A percentile compares a stretch with the other conserved stretches of the same genome.
phyloP scores from a whole-genome alignment of 192 early-diverging fungal genomes.

The Mortierella claussenii region DNA sequence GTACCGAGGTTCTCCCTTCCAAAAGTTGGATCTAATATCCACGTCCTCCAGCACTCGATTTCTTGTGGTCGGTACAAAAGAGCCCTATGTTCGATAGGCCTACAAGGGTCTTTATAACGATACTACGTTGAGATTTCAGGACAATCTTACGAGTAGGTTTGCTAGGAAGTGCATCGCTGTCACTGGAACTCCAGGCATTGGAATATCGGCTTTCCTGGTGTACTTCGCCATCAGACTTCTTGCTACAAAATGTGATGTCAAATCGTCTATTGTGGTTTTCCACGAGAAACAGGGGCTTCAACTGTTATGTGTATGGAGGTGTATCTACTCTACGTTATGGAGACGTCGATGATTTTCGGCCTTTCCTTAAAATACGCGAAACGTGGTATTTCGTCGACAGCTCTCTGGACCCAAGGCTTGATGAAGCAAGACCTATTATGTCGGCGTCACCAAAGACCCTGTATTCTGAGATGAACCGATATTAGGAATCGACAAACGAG shows the following conservation, averaged over 20 bases:
- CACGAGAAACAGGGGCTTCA: slow-evolving; percentile 6
- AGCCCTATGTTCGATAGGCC: slow-evolving; percentile 27
- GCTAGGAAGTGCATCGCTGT: slow-evolving; percentile 10
- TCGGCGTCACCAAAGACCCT: slow-evolving; percentile 23
- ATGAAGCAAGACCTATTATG: slow-evolving; percentile 12
- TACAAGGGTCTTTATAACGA: slow-evolving; percentile 30
- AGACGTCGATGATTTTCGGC: slow-evolving; percentile 5
- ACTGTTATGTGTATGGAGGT: slow-evolving; percentile 34
- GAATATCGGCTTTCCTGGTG: slow-evolving; percentile 49
- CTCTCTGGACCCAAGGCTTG: slow-evolving; percentile 5
- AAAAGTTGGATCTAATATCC: neutral
- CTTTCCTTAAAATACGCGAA: slow-evolving; percentile 12
- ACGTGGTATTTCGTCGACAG: slow-evolving; percentile 33
- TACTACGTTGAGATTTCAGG: slow-evolving; percentile 1
- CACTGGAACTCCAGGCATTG: slow-evolving; percentile 41
- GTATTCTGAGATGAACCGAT: slow-evolving; percentile 7
- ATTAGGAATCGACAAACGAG: slow-evolving; percentile 13
- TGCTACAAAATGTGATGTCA: slow-evolving; percentile 18
- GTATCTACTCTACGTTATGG: slow-evolving; percentile 9
- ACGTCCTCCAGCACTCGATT: neutral
- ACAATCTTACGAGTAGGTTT: neutral
- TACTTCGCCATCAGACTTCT: slow-evolving; percentile 46
- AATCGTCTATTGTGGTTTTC: slow-evolving; percentile 34
- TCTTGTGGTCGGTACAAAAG: slow-evolving; percentile 14
- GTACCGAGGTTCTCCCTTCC: neutral